These are phyloP conservation scores for Fusarium virguliforme DNA, from an alignment of 2,329 filamentous ascomycete species.

Conservation along the genomic window DNA sequence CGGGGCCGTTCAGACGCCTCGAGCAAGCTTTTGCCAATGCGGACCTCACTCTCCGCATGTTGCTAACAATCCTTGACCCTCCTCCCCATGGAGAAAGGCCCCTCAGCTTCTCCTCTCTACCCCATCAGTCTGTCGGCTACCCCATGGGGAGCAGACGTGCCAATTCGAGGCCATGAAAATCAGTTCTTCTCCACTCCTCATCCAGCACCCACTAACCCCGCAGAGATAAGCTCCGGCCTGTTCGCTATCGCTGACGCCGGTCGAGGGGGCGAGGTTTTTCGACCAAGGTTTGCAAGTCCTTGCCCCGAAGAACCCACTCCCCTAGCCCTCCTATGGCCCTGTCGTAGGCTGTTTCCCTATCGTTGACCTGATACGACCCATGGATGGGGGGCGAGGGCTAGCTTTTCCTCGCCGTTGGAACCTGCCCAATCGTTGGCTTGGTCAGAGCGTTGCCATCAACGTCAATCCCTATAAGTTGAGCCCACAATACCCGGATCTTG, in stretches of 20 bases:
- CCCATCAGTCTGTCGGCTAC: slow-evolving; percentile 22
- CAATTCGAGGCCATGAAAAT: slow-evolving; percentile 1
- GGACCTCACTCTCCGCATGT: slow-evolving; percentile 8
- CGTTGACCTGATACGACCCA: slow-evolving; percentile 13
- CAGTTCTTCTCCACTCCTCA: slow-evolving; percentile 24
- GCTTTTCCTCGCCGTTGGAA: slow-evolving; percentile 13
- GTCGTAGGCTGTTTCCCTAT: slow-evolving; percentile 26
- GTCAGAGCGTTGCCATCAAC: slow-evolving; percentile 18
- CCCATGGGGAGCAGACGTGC: slow-evolving; percentile 33
- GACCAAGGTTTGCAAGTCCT: slow-evolving; percentile 13
- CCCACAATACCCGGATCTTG: slow-evolving; percentile 38
- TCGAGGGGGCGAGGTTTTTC: not conserved
- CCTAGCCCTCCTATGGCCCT: slow-evolving; percentile 9
- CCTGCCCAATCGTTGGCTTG: slow-evolving; percentile 9
- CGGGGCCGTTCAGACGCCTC: not conserved
- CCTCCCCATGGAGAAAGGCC: slow-evolving; percentile 2
- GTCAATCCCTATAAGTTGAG: slow-evolving; percentile 40
- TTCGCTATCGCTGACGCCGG: slow-evolving; percentile 25
- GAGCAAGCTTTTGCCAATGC: slow-evolving; percentile 4
- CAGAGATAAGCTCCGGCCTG: slow-evolving; percentile 14
- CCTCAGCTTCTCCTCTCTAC: slow-evolving; percentile 23
- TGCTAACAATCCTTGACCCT: not conserved
- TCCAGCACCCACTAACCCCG: slow-evolving; percentile 12
- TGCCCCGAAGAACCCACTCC: slow-evolving; percentile 16
- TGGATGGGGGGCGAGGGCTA: slow-evolving; percentile 17